phyloP scores from a whole-genome alignment of 2,329 filamentous ascomycete species.

The Tolypocladium inflatum region DNA sequence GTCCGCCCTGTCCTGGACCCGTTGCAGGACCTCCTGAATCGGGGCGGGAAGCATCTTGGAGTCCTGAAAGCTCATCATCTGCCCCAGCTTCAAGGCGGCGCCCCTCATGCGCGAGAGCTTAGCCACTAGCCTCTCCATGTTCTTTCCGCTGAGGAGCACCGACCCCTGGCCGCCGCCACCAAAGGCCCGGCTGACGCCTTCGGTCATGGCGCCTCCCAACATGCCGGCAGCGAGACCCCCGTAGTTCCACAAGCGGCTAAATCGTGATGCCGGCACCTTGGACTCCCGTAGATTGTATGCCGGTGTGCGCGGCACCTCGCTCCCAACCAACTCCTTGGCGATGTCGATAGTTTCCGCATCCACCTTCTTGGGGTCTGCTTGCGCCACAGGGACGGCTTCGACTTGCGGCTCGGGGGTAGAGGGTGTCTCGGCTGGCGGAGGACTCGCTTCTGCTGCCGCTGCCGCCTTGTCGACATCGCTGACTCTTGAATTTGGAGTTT shows the following conservation, averaged over 20 bases:
- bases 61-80: constrained; percentile 98
- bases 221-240: constrained; percentile 87
- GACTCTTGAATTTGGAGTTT: neutral
- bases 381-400: neutral
- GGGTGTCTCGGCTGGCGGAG: constrained; percentile 1
- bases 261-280: constrained; percentile 75
- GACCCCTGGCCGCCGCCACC: constrained; percentile 62
- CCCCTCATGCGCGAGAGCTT: constrained; percentile 95
- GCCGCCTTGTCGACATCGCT: neutral
- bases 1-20: constrained; percentile 92
- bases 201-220: constrained; percentile 83
- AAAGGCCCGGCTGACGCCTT: constrained; percentile 71
- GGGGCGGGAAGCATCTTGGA: constrained; percentile 84
- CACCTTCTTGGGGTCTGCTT: neutral
- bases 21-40: constrained; percentile 82
- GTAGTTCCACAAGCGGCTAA: constrained; percentile 91
- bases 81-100: constrained; percentile 90
- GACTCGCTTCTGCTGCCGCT: neutral
- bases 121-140: constrained; percentile 86
- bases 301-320: constrained; percentile 10
- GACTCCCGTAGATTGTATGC: constrained; percentile 75
- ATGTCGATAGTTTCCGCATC: constrained; percentile 9
- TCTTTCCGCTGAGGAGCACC: constrained; percentile 75
- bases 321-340: constrained; percentile 14
- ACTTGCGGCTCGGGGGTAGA: neutral